These are phyloP conservation scores for Ceratorhiza oryzae-sativae DNA, from an alignment of 1,284 basidiomycete species.

Conservation along the genomic window DNA sequence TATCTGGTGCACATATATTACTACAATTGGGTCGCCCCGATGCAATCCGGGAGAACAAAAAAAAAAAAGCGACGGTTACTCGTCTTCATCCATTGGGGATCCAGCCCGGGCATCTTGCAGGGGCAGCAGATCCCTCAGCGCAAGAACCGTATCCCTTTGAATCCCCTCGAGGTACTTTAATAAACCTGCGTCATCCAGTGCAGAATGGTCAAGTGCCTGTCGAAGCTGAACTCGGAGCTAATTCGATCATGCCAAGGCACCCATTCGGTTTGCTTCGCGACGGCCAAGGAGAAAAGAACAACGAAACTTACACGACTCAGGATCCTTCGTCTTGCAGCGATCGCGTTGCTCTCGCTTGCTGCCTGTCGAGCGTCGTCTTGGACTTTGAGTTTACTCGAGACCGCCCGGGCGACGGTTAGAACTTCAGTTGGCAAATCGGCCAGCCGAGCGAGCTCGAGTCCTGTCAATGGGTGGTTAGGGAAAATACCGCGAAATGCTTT, in stretches of 20 bases:
- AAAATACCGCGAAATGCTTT: constrained; percentile 25
- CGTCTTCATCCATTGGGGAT: background rate
- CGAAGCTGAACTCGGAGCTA: constrained; percentile 73
- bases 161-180: constrained; percentile 67
- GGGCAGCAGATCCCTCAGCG: constrained; percentile 51
- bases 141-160: constrained; percentile 69
- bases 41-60: background rate
- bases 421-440: constrained; percentile 80
- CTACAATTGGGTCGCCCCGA: background rate
- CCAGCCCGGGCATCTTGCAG: background rate
- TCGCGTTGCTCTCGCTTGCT: constrained; percentile 65
- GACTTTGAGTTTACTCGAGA: constrained; percentile 66
- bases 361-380: constrained; percentile 65
- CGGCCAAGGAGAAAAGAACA: background rate
- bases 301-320: constrained; percentile 64
- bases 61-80: background rate
- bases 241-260: background rate
- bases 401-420: constrained; percentile 64
- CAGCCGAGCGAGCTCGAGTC: constrained; percentile 82
- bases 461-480: constrained; percentile 52
- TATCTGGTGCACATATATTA: background rate
- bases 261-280: constrained; percentile 13
- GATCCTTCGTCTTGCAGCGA: constrained; percentile 68
- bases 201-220: constrained; percentile 71
- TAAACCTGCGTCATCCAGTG: constrained; percentile 71